A percentile compares a stretch with the other conserved stretches of the same genome.
phyloP scores from a whole-genome alignment of 148 eudicot genomes.

The Cornus suecica region DNA sequence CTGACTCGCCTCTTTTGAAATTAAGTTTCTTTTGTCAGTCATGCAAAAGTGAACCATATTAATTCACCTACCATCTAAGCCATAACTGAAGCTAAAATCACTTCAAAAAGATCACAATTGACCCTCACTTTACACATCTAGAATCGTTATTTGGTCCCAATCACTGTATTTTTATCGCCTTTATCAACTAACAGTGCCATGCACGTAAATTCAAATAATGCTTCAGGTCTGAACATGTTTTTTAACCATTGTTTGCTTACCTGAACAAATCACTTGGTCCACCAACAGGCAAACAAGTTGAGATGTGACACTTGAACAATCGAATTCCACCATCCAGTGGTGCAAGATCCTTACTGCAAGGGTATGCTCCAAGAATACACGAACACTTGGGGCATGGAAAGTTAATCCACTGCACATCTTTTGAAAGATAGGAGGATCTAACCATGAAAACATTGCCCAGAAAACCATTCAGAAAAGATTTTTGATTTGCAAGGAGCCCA shows the following conservation, averaged over 20 bases:
- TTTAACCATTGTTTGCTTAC: conserved; percentile 31
- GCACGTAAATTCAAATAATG: not conserved
- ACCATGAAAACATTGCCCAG: conserved; percentile 81
- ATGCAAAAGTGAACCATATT: too few relatives aligned
- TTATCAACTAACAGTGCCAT: too few relatives aligned
- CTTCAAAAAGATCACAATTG: not conserved
- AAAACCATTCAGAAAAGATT: conserved; percentile 76
- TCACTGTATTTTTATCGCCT: not conserved
- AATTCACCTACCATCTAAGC: too few relatives aligned
- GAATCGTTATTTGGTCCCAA: not conserved
- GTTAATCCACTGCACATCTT: conserved; percentile 69
- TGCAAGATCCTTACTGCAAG: conserved; percentile 40
- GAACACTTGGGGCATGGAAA: conserved; percentile 75
- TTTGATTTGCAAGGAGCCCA: conserved; percentile 58
- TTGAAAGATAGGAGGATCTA: conserved; percentile 61
- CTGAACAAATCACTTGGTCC: conserved; percentile 53
- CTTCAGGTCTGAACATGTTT: not conserved
- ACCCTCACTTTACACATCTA: not conserved
- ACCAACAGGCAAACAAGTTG: conserved; percentile 52
- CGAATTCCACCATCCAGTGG: conserved; percentile 84
- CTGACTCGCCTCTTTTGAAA: too few relatives aligned
- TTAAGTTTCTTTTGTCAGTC: too few relatives aligned
- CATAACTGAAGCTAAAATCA: too few relatives aligned
- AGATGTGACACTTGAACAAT: conserved; percentile 71
- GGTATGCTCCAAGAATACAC: conserved; percentile 72